A percentile compares a stretch with the other conserved stretches of the same genome.
These are phyloP conservation scores for Trichoderma simmonsii DNA, from an alignment of 2,329 filamentous ascomycete species.

Conservation along the genomic window DNA sequence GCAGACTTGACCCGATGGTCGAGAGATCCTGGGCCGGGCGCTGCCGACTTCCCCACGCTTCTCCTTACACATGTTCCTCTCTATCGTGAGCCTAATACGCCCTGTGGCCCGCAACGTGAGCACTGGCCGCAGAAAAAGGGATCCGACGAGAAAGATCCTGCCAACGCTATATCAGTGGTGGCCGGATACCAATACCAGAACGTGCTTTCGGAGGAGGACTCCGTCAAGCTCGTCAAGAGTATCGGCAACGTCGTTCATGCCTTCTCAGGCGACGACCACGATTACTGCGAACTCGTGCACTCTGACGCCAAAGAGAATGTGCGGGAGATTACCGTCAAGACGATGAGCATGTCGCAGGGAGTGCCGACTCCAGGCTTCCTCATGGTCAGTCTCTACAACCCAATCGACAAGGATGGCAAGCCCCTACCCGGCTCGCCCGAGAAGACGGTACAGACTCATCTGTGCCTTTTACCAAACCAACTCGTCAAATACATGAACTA, in stretches of 20 bases:
- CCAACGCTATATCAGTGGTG: constrained; percentile 74
- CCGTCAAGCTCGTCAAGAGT: constrained; percentile 69
- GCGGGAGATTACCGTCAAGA: constrained; percentile 91
- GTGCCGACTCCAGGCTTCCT: constrained; percentile 83
- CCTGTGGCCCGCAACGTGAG: constrained; percentile 84
- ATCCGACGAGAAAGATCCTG: constrained; percentile 62
- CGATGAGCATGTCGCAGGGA: constrained; percentile 94
- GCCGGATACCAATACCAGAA: constrained; percentile 96
- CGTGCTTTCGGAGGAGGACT: constrained; percentile 75
- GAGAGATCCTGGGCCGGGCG: constrained; percentile 42
- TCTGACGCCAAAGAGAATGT: constrained; percentile 62
- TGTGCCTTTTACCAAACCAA: constrained; percentile 89
- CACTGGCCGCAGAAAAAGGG: constrained; percentile 70
- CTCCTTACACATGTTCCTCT: constrained; percentile 89
- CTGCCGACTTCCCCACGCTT: constrained; percentile 74
- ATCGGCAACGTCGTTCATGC: constrained; percentile 80
- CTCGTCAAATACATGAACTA: constrained; percentile 81
- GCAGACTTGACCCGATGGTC: constrained; percentile 34
- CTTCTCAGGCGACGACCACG: constrained; percentile 96
- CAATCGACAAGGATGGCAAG: constrained; percentile 61
- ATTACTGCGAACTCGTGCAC: constrained; percentile 91
- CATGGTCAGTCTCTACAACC: constrained; percentile 89
- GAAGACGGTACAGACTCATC: constrained; percentile 76
- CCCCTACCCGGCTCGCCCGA: constrained; percentile 43
- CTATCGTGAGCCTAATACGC: constrained; percentile 75